Base-by-base conservation (phyloP, 371 early-diverging fungal genomes). In the Zancudomyces culisetae region DNA sequence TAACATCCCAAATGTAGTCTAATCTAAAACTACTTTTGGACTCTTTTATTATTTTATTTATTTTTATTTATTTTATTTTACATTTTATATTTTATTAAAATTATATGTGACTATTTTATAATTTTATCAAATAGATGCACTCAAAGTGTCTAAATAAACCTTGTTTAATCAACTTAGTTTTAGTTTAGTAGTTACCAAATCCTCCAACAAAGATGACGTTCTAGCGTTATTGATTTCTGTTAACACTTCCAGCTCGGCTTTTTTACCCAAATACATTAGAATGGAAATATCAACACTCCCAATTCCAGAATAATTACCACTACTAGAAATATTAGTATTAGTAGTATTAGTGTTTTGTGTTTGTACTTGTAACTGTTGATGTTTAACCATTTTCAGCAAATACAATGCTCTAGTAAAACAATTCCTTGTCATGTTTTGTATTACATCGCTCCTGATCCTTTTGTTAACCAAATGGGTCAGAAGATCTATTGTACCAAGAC, bases 171-270 rank as follows among this genome's bases (percentile, higher is more conserved):
- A n/a, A n/a, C n/a, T n/a, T n/a, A n/a, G n/a, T n/a, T n/a, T n/a
- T n/a, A n/a, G n/a, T n/a, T n/a, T n/a, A n/a, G n/a, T n/a, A n/a
- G n/a, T n/a, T n/a, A n/a, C n/a, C n/a, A n/a, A n/a, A n/a, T n/a
- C n/a, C n/a, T n/a, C n/a, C n/a, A n/a, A n/a, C n/a, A n/a, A n/a
- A n/a, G n/a, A n/a, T n/a, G n/a, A n/a, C n/a, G n/a, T n/a, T n/a
- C n/a, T n/a, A n/a, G n/a, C n/a, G 35, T 35, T 27, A 23, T 15
- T 15, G 13, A n/a, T 48, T 20, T 20, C 20, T 6, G 29, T 24
- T 3, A 48, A 27, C 3, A 48, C 26, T 48, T 48, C 48, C 24
- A 48, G 48, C 27, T 48, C 48, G 24, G 48, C 48, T 26, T 48
- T 48, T 48, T 48, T 48, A 4, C 48, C 27, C 4, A 48, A 48